Conservation (phyloP, 2,329 filamentous ascomycete species). For the Fusarium multiceps region DNA sequence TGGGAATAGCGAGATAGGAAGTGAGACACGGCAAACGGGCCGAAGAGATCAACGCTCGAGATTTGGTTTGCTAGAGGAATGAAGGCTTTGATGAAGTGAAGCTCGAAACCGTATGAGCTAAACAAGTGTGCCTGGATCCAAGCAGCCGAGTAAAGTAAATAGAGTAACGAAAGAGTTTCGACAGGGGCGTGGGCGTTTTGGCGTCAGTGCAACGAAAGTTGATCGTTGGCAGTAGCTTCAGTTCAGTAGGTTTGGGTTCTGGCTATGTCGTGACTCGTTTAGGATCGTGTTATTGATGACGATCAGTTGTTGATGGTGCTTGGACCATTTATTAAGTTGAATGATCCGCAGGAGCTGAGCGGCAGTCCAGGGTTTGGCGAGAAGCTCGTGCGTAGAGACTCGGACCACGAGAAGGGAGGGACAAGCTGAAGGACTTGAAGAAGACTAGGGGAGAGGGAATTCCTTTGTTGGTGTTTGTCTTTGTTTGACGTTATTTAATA, state of each 20-base stretch:
- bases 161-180: background rate
- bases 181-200: conserved; percentile 1
- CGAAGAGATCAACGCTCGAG: conserved; percentile 25
- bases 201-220: background rate
- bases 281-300: background rate
- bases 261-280: background rate
- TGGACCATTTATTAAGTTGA: conserved; percentile 25
- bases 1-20: conserved; percentile 2
- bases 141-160: conserved; percentile 1
- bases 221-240: background rate
- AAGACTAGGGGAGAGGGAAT: background rate
- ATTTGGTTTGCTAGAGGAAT: conserved; percentile 33
- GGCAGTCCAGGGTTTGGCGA: background rate
- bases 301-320: conserved; percentile 31
- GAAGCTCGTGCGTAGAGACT: conserved; percentile 12
- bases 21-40: conserved; percentile 39
- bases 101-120: conserved; percentile 5
- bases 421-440: background rate
- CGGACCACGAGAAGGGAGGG: background rate
- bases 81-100: conserved; percentile 17
- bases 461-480: conserved; percentile 10
- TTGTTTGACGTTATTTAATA: conserved; percentile 15
- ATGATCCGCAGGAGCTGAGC: conserved; percentile 25
- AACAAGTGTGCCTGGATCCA: background rate
- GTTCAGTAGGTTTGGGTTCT: background rate